Evolutionary conservation across 768 basidiomycete species (phyloP).

Genomic region (Holtermannia corniformis): DNA sequence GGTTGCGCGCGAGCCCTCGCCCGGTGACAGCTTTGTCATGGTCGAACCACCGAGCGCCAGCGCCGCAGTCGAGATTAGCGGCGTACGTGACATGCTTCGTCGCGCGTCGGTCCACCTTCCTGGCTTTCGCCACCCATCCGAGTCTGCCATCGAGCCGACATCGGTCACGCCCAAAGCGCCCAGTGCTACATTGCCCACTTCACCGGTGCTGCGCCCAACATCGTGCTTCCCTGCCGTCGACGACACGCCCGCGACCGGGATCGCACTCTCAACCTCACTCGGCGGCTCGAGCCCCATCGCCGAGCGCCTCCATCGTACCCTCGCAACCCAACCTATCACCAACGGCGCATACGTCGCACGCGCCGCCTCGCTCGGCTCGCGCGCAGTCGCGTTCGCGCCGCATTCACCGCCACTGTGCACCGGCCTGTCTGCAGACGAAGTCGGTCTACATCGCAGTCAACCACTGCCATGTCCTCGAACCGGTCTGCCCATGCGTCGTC

Average conservation of each 20-base stretch:
- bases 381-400: not conserved
- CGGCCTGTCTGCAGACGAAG: too few relatives aligned
- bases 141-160: not conserved
- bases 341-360: too few relatives aligned
- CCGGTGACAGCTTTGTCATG: not conserved
- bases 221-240: slow-evolving; percentile 21
- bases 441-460: too few relatives aligned
- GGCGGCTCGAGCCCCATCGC: not conserved
- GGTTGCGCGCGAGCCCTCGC: slow-evolving; percentile 3
- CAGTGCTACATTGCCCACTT: not conserved
- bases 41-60: not conserved
- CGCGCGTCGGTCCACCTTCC: slow-evolving; percentile 15
- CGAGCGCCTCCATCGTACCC: not conserved
- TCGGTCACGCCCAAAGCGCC: not conserved
- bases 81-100: slow-evolving; percentile 11
- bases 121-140: slow-evolving; percentile 8
- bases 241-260: slow-evolving; percentile 13
- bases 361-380: not conserved
- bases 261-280: not conserved
- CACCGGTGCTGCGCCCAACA: not conserved
- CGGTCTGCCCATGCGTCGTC: too few relatives aligned
- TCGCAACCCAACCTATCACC: too few relatives aligned
- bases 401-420: too few relatives aligned
- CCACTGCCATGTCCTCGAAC: too few relatives aligned
- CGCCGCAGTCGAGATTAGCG: not conserved